A percentile compares a stretch with the other conserved stretches of the same genome.
These are phyloP conservation scores for Multifurca ochricompacta DNA, from an alignment of 768 basidiomycete species.

Conservation along the genomic window DNA sequence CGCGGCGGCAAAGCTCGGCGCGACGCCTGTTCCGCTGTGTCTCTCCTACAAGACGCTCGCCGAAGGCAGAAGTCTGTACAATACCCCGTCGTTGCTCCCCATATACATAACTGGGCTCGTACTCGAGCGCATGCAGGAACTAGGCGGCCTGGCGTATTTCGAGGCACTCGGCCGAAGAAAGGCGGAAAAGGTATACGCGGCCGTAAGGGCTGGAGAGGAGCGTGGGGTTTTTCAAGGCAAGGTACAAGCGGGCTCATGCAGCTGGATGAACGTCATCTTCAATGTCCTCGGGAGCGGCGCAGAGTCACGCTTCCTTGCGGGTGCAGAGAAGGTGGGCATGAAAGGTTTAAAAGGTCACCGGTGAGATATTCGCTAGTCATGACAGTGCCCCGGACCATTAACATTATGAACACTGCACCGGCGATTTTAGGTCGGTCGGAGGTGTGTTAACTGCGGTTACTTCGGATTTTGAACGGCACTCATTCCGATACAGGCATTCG, in stretches of 20 bases:
- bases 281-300: slow-evolving; percentile 63
- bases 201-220: slow-evolving; percentile 59
- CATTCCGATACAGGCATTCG: slow-evolving; percentile 49
- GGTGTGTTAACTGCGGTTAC: slow-evolving; percentile 8
- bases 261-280: slow-evolving; percentile 97
- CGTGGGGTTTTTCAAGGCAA: slow-evolving; percentile 63
- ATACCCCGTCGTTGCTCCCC: slow-evolving; percentile 88
- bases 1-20: slow-evolving; percentile 64
- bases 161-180: slow-evolving; percentile 64
- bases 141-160: slow-evolving; percentile 61
- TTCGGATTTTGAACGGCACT: neutral
- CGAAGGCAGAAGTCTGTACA: slow-evolving; percentile 71
- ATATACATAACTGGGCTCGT: slow-evolving; percentile 90
- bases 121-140: slow-evolving; percentile 54
- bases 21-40: slow-evolving; percentile 65
- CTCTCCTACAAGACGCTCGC: slow-evolving; percentile 80
- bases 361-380: slow-evolving; percentile 34
- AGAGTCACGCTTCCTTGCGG: slow-evolving; percentile 68
- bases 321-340: slow-evolving; percentile 74
- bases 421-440: slow-evolving; percentile 18
- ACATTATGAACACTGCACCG: neutral
- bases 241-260: slow-evolving; percentile 68
- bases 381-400: neutral
- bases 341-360: slow-evolving; percentile 90
- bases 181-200: slow-evolving; percentile 67